Base-by-base conservation (phyloP, 768 basidiomycete genomes). In the Amanita rimosa region DNA sequence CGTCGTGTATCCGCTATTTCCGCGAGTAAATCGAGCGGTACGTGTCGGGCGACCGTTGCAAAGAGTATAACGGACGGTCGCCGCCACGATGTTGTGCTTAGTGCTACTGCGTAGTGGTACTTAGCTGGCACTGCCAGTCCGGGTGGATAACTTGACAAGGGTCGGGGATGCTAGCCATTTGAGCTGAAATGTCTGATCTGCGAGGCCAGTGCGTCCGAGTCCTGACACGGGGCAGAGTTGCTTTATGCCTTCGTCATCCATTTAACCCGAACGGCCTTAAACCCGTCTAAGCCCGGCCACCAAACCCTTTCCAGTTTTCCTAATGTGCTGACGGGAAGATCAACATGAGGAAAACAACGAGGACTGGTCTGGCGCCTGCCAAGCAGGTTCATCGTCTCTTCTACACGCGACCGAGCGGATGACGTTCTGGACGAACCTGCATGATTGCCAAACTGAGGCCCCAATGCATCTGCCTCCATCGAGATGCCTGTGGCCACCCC, bases 331-430 rank as follows among this genome's bases (percentile, higher is more conserved):
- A 54, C 46, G 53, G 50, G 52, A 55, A 52, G 58, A 67, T 67
- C 64, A 66, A 63, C 67, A 70, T 65, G 68, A 59, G 68, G 57
- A 50, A 46, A 55, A 64, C 63, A 67, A 70, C 66, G 68, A 67
- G 68, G 68, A 60, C 48, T 26, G 24, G 34, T 46, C 36, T n/a
- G n/a, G n/a, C n/a, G n/a, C n/a, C n/a, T n/a, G n/a, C n/a, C n/a
- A n/a, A n/a, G n/a, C n/a, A n/a, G n/a, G n/a, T n/a, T n/a, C n/a
- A n/a, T n/a, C n/a, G n/a, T n/a, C n/a, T n/a, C n/a, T n/a, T n/a
- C 22, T 24, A 24, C 22, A 24, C 22, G 22, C 22, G 22, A 35
- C 47, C n/a, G 38, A 48, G 45, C 47, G 47, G 47, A 48, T 48
- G 47, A 48, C 47, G 37, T 48, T 40, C 47, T 29, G 17, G 5